Conservation (phyloP, 306 rosid species). For the Vigna trinervia region DNA sequence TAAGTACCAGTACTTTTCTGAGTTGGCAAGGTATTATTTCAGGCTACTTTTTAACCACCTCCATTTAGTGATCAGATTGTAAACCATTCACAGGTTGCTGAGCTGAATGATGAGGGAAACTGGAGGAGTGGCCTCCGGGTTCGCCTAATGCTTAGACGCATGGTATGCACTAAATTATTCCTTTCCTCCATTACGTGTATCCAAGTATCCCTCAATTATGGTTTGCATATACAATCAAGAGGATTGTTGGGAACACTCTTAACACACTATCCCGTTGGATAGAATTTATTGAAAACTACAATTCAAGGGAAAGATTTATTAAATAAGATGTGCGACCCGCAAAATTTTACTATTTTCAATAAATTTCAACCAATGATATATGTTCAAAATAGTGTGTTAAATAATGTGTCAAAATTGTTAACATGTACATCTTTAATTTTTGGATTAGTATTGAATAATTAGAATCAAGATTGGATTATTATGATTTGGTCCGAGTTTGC, state of each 20-base stretch:
- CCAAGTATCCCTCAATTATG: conserved; percentile 6
- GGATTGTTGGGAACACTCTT: too few relatives aligned
- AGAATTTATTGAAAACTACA: too few relatives aligned
- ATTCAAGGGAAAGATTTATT: too few relatives aligned
- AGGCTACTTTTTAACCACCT: conserved; percentile 32
- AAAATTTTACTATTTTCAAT: too few relatives aligned
- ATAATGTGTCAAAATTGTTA: not conserved
- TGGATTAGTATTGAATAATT: too few relatives aligned
- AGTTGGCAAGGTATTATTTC: conserved; percentile 35
- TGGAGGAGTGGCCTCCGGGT: conserved; percentile 96
- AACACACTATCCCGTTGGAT: too few relatives aligned
- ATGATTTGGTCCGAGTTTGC: not conserved
- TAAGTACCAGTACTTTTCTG: conserved; percentile 56
- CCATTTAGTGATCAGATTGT: conserved; percentile 37
- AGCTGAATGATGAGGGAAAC: conserved; percentile 87
- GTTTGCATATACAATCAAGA: not conserved
- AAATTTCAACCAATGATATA: too few relatives aligned
- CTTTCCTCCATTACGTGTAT: conserved; percentile 9
- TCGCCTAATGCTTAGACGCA: conserved; percentile 76
- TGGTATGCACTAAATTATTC: conserved; percentile 52
- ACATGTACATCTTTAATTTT: not conserved
- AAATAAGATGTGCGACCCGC: too few relatives aligned
- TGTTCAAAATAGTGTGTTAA: too few relatives aligned
- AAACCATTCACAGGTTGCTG: conserved; percentile 71
- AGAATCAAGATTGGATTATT: not conserved